Base-by-base conservation (phyloP, 148 eudicot species). In the Simmondsia chinensis region DNA sequence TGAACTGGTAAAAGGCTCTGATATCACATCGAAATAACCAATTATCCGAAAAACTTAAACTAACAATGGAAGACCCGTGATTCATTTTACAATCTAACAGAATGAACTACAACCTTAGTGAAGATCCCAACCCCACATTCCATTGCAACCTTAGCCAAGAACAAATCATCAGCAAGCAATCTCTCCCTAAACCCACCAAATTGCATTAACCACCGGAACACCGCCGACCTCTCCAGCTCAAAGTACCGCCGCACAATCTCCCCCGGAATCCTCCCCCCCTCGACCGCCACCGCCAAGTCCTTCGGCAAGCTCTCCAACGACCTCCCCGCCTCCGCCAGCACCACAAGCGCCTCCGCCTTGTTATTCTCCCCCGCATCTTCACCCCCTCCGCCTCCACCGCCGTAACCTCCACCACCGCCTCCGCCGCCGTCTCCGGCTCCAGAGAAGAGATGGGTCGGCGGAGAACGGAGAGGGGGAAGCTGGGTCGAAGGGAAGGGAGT, bases 101-200 rank as follows among this genome's bases (percentile, higher is more conserved):
- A 13, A 3, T 20, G 9, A 16, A 13, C 12, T 48, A 29, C 43
- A 52, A 79, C 96, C 96, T 87, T 87, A 23, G 96, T 87, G 50
- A 87, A 87, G 50, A 82, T 74, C 9, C 96, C 96, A 60, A 87
- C 83, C 24, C 96, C 96, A 54, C 96, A 87, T 44, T 87, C 96
- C 12, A 83, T 83, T 2, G 60, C 87, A 48, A 79, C 87, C 60
- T 83, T 83, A 21, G 87, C 39, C 66, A 83, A 64, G 70, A 83
- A 83, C 9, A 83, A 81, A 64, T 83, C 94, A 54, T 83, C 94
- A 9, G 94, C 94, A 5, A 83, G 83, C 59, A 83, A 66, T 40
- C 94, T 44, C 37, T 83, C 94, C 47, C 59, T 83, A 46, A 83
- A 83, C 52, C 94, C 94, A n/a, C 74, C 72, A 50, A 83, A 83